Base-by-base conservation (phyloP, 345 rosid genomes). In the Kandelia obovata region DNA sequence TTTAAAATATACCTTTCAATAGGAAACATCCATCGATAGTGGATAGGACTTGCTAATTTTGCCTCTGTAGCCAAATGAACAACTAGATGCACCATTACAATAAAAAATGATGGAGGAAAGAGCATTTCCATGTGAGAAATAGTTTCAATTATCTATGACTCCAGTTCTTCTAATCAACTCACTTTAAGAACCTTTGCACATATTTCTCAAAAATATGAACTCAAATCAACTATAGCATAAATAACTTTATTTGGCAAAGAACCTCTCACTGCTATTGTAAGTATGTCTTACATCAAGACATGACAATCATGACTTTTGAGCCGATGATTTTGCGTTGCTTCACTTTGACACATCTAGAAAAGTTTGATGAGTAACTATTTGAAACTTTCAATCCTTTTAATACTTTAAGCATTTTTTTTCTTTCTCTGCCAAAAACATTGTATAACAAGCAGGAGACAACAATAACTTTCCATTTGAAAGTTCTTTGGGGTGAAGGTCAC, bases 271-370 rank as follows among this genome's bases (percentile, higher is more conserved):
- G 39, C 10, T 1, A 35, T 35, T 35, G 39, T 10, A 35, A 35
- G 39, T 35, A 35, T 35, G 39, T 35, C 39, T 35, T 35, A 25
- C 30, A 43, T 13, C 26, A 1, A 64, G 7, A 69, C 31, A 56
- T 70, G 78, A 39, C 53, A 58, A 58, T 75, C 74, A 23, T 74
- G 73, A 15, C 39, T 55, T 17, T 67, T 74, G 6, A 61, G 2
- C 3, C 26, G 1, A 2, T 8, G 7, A 63, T 46, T 25, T 57
- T 63, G 0, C 1, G 30, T 0, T 46, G 6, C 0, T 37, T 49
- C 0, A 35, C 0, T 28, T 28, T 5, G 0, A 62, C 47, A 31
- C 51, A 26, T 13, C 30, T 61, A 11, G 58, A 47, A 52, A 66
- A 60, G 25, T 65, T 65, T 7, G 67, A 65, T 1, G 72, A 49